These are phyloP conservation scores for Annulohypoxylon truncatum DNA, from an alignment of 2,329 filamentous ascomycete species.

Conservation along the genomic window DNA sequence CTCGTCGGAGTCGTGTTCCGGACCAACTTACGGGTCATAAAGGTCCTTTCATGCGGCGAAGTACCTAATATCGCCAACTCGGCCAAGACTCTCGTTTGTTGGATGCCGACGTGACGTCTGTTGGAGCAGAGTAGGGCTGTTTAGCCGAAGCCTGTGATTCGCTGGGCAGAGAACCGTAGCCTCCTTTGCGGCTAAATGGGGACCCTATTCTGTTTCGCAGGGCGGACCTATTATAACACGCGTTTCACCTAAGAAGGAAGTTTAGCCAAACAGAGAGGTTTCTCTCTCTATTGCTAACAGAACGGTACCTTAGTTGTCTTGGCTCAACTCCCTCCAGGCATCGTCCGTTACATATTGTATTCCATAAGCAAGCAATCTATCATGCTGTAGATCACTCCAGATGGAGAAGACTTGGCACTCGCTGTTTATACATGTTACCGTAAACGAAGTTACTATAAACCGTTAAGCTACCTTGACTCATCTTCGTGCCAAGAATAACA, in stretches of 20 bases:
- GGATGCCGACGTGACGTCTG: conserved; percentile 36
- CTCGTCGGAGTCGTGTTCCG: conserved; percentile 36
- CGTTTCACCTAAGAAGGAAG: conserved; percentile 47
- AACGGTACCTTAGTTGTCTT: conserved; percentile 41
- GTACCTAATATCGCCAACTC: conserved; percentile 27
- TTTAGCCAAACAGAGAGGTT: conserved; percentile 43
- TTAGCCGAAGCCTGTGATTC: conserved; percentile 42
- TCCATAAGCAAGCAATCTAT: conserved; percentile 40
- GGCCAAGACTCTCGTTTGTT: conserved; percentile 29
- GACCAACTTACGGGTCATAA: conserved; percentile 11
- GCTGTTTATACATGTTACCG: conserved; percentile 31
- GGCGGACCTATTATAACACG: conserved; percentile 38
- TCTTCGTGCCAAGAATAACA: background rate
- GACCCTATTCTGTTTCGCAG: conserved; percentile 37
- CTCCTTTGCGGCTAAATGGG: conserved; percentile 47
- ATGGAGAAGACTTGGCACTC: conserved; percentile 39
- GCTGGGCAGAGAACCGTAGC: conserved; percentile 19
- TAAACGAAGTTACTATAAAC: conserved; percentile 18
- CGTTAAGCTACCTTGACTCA: conserved; percentile 6
- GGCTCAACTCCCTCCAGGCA: conserved; percentile 29
- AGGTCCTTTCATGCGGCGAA: conserved; percentile 28
- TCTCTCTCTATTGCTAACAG: conserved; percentile 23
- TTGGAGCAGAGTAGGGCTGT: conserved; percentile 31
- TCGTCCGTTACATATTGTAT: conserved; percentile 34
- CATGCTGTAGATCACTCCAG: conserved; percentile 32